Evolutionary conservation across 2,329 filamentous ascomycete species (phyloP).

Genomic region (Verticillium nonalfalfae): DNA sequence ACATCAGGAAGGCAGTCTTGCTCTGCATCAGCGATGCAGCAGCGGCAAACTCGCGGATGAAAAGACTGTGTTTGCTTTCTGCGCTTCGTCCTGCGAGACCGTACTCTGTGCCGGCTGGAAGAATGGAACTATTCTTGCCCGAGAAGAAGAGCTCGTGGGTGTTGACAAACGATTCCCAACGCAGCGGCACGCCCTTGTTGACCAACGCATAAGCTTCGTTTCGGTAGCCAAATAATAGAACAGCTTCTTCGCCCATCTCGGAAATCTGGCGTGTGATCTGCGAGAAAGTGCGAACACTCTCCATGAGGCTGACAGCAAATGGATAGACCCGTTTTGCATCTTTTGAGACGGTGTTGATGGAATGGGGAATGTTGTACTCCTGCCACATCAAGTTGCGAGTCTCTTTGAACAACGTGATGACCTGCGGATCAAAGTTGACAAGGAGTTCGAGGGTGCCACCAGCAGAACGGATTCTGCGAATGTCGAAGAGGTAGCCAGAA

Average conservation of each 20-base stretch:
- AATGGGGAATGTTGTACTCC: constrained; percentile 88
- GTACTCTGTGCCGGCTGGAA: constrained; percentile 31
- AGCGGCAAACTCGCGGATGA: constrained; percentile 86
- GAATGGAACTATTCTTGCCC: constrained; percentile 33
- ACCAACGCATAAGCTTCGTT: constrained; percentile 84
- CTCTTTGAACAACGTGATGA: constrained; percentile 98
- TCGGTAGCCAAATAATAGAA: constrained; percentile 83
- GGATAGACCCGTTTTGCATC: constrained; percentile 99
- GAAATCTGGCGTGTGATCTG: constrained; percentile 82
- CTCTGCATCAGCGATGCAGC: constrained; percentile 82
- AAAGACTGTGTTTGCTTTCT: constrained; percentile 93
- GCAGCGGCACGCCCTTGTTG: constrained; percentile 77
- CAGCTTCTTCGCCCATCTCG: constrained; percentile 79
- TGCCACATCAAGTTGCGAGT: constrained; percentile 94
- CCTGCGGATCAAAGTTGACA: constrained; percentile 95
- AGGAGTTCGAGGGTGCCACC: constrained; percentile 82
- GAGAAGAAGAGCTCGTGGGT: constrained; percentile 80
- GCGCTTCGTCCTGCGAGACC: constrained; percentile 42
- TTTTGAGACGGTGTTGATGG: constrained; percentile 92
- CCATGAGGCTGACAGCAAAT: constrained; percentile 96
- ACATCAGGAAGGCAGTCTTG: constrained; percentile 73
- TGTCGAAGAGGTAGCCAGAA: constrained; percentile 84
- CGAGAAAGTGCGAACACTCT: constrained; percentile 89
- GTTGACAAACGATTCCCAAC: constrained; percentile 98
- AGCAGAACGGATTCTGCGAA: constrained; percentile 80